Evolutionary conservation across 257 asterid genomes (phyloP).

Genomic region (Solanum paucissectum): DNA sequence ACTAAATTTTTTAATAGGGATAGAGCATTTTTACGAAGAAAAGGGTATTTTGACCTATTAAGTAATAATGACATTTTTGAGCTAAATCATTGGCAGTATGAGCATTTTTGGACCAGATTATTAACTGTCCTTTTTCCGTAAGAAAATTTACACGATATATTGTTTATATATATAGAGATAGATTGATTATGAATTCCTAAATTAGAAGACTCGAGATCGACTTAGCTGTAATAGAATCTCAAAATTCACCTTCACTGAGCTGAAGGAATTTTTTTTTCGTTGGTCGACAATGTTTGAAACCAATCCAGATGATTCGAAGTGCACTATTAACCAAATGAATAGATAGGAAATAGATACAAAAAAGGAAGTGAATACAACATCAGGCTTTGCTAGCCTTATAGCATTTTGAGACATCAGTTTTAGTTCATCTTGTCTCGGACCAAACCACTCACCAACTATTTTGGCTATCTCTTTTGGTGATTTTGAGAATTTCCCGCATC

Average conservation of each 20-base stretch:
- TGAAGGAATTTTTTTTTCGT: no score
- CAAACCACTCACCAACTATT: constrained; percentile 75
- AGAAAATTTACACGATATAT: background rate
- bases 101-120: no score
- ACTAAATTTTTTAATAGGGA: background rate
- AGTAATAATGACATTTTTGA: background rate
- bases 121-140: no score
- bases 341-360: background rate
- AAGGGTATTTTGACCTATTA: no score
- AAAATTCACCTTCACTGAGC: no score
- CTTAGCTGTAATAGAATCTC: no score
- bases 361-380: constrained; percentile 35
- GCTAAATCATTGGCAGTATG: no score
- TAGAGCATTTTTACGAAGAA: background rate
- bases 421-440: constrained; percentile 49
- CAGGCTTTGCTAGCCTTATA: constrained; percentile 60
- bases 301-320: background rate
- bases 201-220: no score
- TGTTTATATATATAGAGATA: no score
- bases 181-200: no score
- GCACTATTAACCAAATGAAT: background rate
- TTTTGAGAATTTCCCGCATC: no score
- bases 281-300: background rate
- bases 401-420: constrained; percentile 20
- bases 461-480: background rate